Base-by-base conservation (phyloP, 2,329 filamentous ascomycete genomes). In the Penicillium griseofulvum region DNA sequence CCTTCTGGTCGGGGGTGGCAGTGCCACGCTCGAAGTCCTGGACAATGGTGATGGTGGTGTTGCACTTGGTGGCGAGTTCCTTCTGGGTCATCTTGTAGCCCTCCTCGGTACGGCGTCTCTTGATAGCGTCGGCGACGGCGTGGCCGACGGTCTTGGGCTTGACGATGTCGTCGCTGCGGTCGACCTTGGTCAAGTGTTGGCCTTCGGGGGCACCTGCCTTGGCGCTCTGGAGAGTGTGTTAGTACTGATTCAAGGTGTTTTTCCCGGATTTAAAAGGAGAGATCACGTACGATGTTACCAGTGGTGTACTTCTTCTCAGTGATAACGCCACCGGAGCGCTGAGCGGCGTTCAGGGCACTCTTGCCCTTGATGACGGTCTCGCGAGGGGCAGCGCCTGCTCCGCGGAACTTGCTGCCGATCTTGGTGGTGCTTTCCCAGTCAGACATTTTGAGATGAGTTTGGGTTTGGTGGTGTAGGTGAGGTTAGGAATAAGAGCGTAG, bases 51-150 rank as follows among this genome's bases (percentile, higher is more conserved):
- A 87, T 85, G 39, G 90, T 93, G 58, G 88, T 91, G 81, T 96
- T 96, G 82, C 89, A 92, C 79, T 91, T 91, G 63, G 88, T 91
- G 58, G 92, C 93, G 53, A 87, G 79, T 61, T 87, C 85, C 74
- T 95, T 95, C 78, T 97, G 94, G 54, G 92, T 95, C 90, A 97
- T 93, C 80, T 96, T 94, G 76, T 92, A 91, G 76, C 89, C 89
- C 73, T 90, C 87, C 72, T 88, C 85, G 72, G 86, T 86, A 62
- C 94, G 89, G 53, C 89, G 85, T 69, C 87, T 83, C 69, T 86
- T 83, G 78, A 97, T 97, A 63, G 88, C 89, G 64, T 90, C 85
- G 68, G 89, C 91, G 62, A 97, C 90, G 54, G 84, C 81, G 69
- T 83, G 82, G 72, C 91, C 91, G 56, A 97, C 82, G 44, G 91